Conservation (phyloP, 2,329 filamentous ascomycete genomes). For the Fusarium decemcellulare region DNA sequence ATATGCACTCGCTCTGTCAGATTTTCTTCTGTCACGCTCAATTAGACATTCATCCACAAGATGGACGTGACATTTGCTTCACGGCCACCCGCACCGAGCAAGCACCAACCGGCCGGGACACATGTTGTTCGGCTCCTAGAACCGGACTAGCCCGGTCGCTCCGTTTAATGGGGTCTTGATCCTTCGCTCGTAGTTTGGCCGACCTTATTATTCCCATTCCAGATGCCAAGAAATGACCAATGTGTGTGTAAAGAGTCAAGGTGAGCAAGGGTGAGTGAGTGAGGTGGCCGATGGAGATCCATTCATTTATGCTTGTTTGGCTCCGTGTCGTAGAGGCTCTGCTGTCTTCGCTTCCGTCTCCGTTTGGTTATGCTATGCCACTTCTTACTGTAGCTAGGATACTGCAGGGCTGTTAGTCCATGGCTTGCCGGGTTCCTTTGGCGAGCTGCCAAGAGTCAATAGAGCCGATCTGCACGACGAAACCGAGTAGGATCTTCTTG, state of each 20-base stretch:
- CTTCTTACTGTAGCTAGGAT: slow-evolving; percentile 27
- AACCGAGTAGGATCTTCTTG: not conserved
- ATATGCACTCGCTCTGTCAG: not conserved
- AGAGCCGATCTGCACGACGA: not conserved
- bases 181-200: slow-evolving; percentile 24
- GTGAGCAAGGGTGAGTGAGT: slow-evolving; percentile 1
- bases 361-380: slow-evolving; percentile 4
- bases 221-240: slow-evolving; percentile 29
- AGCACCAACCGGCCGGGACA: not conserved
- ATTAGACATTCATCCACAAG: slow-evolving; percentile 7
- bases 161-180: slow-evolving; percentile 2
- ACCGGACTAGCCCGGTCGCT: not conserved
- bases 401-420: slow-evolving; percentile 19
- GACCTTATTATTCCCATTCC: slow-evolving; percentile 21
- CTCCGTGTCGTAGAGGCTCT: slow-evolving; percentile 19
- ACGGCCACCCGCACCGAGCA: slow-evolving; percentile 13
- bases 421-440: slow-evolving; percentile 5
- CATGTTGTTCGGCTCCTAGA: not conserved
- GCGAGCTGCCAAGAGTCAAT: slow-evolving; percentile 11
- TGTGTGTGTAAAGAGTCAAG: not conserved
- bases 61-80: slow-evolving; percentile 9
- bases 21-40: not conserved
- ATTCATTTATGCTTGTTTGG: slow-evolving; percentile 38
- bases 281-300: slow-evolving; percentile 9
- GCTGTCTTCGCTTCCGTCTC: slow-evolving; percentile 22